These are phyloP conservation scores for Anethum foeniculum DNA, from an alignment of 140 eudicot species.

Conservation along the genomic window DNA sequence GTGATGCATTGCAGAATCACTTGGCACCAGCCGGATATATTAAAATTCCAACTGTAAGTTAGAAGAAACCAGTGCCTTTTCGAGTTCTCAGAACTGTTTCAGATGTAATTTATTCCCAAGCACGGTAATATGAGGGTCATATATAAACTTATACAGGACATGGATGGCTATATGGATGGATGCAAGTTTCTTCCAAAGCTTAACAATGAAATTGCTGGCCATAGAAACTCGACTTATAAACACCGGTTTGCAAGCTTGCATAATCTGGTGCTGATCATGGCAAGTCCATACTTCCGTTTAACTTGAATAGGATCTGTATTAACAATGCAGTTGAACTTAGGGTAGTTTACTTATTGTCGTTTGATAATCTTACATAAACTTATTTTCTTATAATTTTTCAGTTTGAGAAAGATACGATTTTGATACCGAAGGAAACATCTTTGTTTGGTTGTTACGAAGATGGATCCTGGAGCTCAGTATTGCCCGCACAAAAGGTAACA, in stretches of 20 bases:
- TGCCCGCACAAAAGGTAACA: conserved; percentile 75
- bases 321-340: neutral
- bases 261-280: conserved; percentile 89
- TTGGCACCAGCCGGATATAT: conserved; percentile 82
- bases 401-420: conserved; percentile 63
- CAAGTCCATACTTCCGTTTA: conserved; percentile 17
- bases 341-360: neutral
- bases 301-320: neutral
- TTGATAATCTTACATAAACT: neutral
- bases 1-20: conserved; percentile 55
- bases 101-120: neutral
- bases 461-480: conserved; percentile 54
- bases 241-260: conserved; percentile 72
- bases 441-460: conserved; percentile 85
- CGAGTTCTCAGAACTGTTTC: neutral
- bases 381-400: conserved; percentile 10
- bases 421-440: conserved; percentile 85
- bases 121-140: neutral
- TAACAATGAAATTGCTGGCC: conserved; percentile 51
- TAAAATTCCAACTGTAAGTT: conserved; percentile 86
- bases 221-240: conserved; percentile 68
- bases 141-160: conserved; percentile 35
- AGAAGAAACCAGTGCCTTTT: neutral
- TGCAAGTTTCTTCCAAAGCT: conserved; percentile 80
- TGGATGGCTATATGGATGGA: conserved; percentile 45